Evolutionary conservation across 1,139 yeast species (phyloP), one percentile per base, ranked within the genome.

Genomic region (Taphrina communis): DNA sequence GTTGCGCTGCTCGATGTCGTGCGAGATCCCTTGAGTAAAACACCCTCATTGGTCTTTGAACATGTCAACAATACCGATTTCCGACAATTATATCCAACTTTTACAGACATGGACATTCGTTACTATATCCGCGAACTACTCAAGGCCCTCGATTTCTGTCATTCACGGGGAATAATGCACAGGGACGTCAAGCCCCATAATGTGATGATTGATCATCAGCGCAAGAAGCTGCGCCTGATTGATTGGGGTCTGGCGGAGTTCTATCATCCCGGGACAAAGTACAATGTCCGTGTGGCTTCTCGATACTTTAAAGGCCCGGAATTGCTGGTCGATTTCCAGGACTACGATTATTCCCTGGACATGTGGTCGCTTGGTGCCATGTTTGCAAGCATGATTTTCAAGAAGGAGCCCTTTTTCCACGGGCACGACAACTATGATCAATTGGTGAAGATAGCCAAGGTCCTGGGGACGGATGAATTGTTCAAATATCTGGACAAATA

Each of bases 181-280:
- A 84, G 99, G 77, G 99, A 95, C 79, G 99, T 95, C 72, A 95
- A 95, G 79, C 99, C 99, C 39, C 98, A 95, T 77, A 95, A 95
- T 77, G 95, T 95, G 61, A 94, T 95, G 97, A 95, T 95, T 76
- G 99, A 95, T 78, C 98, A 94, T 74, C 86, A 86, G 68, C 83
- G 83, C 73, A 85, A 85, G 75, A 82, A 75, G 71, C 81, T 95
- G 73, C 85, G 97, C 73, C 84, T 95, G 73, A 95, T 95, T 73
- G 99, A 95, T 81, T 95, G 99, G 99, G 99, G 99, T 11, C 82
- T 95, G 71, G 99, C 99, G 3, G 99, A 95, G 78, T 94, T 93
- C 77, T 95, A 95, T 78, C 99, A 95, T 77, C 89, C 92, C 6
- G 96, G 96, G 31, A 90, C 90, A 73, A 97, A 92, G 75, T 94